A percentile compares a stretch with the other conserved stretches of the same genome.
phyloP scores from a whole-genome alignment of 331 rosid species.

The Phaseolus coccineus region DNA sequence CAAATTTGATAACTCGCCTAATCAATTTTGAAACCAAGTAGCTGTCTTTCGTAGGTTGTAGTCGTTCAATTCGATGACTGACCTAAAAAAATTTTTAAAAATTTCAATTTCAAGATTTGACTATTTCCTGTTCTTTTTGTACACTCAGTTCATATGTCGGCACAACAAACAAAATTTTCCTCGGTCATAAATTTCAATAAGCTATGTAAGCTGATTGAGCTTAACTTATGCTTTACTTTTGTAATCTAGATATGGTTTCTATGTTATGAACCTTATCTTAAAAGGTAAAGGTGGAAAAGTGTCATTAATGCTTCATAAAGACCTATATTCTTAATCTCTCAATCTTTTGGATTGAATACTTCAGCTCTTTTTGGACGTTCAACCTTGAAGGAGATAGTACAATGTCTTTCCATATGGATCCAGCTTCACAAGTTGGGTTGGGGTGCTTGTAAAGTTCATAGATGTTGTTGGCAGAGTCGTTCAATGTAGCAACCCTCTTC shows the following conservation, averaged over 20 bases:
- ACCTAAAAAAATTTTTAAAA: conserved; percentile 5
- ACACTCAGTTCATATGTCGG: conserved; percentile 42
- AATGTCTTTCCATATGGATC: conserved; percentile 94
- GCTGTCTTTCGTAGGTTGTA: not conserved
- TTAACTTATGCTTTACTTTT: conserved; percentile 6
- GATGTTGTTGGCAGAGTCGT: conserved; percentile 71
- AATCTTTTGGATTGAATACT: conserved; percentile 79
- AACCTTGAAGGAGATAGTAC: conserved; percentile 91
- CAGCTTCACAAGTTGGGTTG: conserved; percentile 74
- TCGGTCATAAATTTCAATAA: conserved; percentile 33
- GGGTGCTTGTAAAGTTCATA: conserved; percentile 85
- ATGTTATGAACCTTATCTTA: conserved; percentile 38
- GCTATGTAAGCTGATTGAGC: conserved; percentile 40
- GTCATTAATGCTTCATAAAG: conserved; percentile 4
- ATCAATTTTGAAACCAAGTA: not conserved
- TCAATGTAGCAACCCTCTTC: conserved; percentile 71
- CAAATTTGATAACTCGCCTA: not conserved
- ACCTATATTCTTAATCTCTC: conserved; percentile 54
- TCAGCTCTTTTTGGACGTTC: conserved; percentile 84
- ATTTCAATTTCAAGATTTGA: conserved; percentile 30
- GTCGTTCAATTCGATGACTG: not conserved
- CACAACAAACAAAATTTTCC: conserved; percentile 32
- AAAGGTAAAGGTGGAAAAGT: conserved; percentile 31
- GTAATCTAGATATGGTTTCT: not conserved
- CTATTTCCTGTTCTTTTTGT: conserved; percentile 36